Base-by-base conservation (phyloP, 2,329 filamentous ascomycete genomes). In the Drechslerella coelobrocha region DNA sequence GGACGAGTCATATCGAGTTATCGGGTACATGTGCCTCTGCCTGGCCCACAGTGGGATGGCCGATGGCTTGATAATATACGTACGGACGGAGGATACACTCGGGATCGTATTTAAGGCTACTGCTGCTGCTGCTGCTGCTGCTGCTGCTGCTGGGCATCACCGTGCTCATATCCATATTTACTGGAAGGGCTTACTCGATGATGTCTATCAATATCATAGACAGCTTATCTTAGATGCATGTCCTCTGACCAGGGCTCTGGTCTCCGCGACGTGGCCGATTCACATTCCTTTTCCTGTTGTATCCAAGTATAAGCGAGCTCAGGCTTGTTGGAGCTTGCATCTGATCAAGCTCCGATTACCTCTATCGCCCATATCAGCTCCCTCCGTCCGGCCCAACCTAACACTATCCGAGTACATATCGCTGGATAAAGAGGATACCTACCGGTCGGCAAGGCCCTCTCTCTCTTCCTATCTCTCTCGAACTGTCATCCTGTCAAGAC, bases 181-280 rank as follows among this genome's bases (percentile, higher is more conserved):
- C n/a, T n/a, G n/a, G n/a, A n/a, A n/a, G n/a, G n/a, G n/a, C n/a
- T n/a, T n/a, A n/a, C n/a, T n/a, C n/a, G n/a, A n/a, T n/a, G n/a
- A n/a, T n/a, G n/a, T n/a, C n/a, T n/a, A n/a, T n/a, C n/a, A n/a
- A n/a, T n/a, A n/a, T n/a, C n/a, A n/a, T 39, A 4, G 34, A 39
- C 12, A 14, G 34, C 34, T 34, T 34, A 34, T 39, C 34, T n/a
- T 10, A 10, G 5, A 39, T 39, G 34, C 34, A 10, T 10, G 34
- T n/a, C 17, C 34, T 39, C 12, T 39, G 34, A 39, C 34, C 34
- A 39, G 34, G 34, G 17, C 34, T 10, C 34, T 39, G 34, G 34
- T 39, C 34, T 14, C 17, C 59, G 39, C 59, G 59, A 62, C 59
- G 59, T 62, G 59, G 59, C 59, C 21, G 27, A 41, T 41, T 29